Base-by-base conservation (phyloP, 352 stramenopile genomes). In the Phytophthora sp. region DNA sequence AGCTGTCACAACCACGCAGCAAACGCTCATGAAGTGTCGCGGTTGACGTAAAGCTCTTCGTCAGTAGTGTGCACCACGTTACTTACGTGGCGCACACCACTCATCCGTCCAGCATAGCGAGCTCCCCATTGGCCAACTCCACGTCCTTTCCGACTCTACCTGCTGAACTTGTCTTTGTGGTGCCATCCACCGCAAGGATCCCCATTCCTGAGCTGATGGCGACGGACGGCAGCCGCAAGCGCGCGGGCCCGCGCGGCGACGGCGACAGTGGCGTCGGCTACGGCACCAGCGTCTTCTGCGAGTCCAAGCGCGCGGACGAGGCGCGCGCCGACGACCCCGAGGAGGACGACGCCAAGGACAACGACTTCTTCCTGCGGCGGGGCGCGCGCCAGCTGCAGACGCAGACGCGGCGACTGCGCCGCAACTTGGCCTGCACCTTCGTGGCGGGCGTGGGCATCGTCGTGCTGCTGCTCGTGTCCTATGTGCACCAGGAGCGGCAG, bases 261-360 rank as follows among this genome's bases (percentile, higher is more conserved):
- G 27, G 31, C 9, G 42, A 24, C 27, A 30, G 44, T 12, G 45
- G 4, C 58, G 46, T 26, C 26, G 32, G 26, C 48, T 76, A 73
- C 49, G 57, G 68, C 23, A 73, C 63, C 5, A 34, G 57, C 38
- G 26, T 66, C 6, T 62, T 72, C 39, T 72, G 67, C 26, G 62
- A 69, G 34, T 56, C 58, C 38, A 71, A 62, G 38, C 43, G 49
- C 31, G 34, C 17, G 8, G 32, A 57, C 5, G 49, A 63, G 34
- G 37, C 11, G 34, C 20, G 26, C 8, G 4, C n/a, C 8, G 32
- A 34, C 24, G 46, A 58, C 17, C 21, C n/a, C 13, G 37, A 61
- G 11, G 58, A 52, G 2, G 59, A 74, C 28, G 49, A 68, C 46
- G 44, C 55, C 26, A 61, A 66, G 12, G 67, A 76, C 45, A 65